These are phyloP conservation scores for Leccinum subatratum DNA, from an alignment of 1,284 basidiomycete species.

Conservation along the genomic window DNA sequence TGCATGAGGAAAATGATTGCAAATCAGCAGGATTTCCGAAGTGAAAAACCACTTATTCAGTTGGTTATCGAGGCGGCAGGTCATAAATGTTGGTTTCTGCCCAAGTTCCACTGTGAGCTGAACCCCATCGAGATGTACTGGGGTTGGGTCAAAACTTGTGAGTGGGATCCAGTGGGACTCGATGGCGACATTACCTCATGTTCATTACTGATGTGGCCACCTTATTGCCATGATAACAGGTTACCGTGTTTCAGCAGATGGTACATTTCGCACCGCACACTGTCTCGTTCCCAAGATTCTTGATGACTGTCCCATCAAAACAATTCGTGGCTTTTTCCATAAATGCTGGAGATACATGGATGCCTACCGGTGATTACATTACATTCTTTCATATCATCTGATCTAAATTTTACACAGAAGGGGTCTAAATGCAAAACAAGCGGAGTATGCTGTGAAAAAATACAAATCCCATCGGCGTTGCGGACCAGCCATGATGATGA, in stretches of 20 bases:
- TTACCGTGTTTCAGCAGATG: not conserved
- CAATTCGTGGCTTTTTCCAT: not conserved
- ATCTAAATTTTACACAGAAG: not conserved
- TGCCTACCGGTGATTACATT: not conserved
- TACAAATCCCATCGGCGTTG: not conserved
- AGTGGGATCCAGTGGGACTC: not conserved
- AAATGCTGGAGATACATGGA: not conserved
- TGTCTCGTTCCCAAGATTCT: not conserved
- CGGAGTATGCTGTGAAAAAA: not conserved
- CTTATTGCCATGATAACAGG: not conserved
- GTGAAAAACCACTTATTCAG: not conserved
- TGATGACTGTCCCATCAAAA: not conserved
- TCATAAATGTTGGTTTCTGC: not conserved
- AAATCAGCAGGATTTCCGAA: not conserved
- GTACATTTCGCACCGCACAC: not conserved
- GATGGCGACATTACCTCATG: not conserved
- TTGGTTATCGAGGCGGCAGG: not conserved
- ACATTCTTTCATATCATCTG: not conserved
- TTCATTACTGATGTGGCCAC: not conserved
- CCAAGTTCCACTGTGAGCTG: not conserved
- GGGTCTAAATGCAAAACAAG: not conserved
- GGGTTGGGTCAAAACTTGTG: not conserved
- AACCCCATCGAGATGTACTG: not conserved
- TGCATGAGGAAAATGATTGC: not conserved
- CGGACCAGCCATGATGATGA: not conserved